Evolutionary conservation across 495 filamentous ascomycete species (phyloP), one percentile per base, ranked within the genome.

Genomic region (Xylaria cubensis): DNA sequence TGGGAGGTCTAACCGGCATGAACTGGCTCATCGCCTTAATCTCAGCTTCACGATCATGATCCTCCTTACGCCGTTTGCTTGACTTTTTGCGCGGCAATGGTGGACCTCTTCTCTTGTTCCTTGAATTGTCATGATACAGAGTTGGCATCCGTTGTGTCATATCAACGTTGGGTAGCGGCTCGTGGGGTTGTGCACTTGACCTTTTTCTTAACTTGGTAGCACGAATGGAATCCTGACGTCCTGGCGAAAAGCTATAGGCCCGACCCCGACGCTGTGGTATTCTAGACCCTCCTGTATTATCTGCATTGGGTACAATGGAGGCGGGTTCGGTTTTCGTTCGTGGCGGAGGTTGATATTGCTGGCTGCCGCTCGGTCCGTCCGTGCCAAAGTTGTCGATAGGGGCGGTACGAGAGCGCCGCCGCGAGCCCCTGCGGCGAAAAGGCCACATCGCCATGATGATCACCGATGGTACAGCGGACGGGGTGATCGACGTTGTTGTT

Each of bases 1-100:
- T 83, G 13, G 86, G 85, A 3, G 88, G 83, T 51, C 91, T 90
- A 34, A 86, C 85, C 50, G 91, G 90, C 58, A 90, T 77, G 29
- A 93, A 88, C 39, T 89, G 89, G 53, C 91, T 92, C 90, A 97
- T 92, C n/a, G 92, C 87, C 71, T 90, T 90, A 74, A 97, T 93
- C 81, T 97, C 93, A 67, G 92, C 92, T 79, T 97, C 94, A 21
- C 94, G 87, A 66, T 89, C 85, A 77, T 89, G 88, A 69, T 97
- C 92, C 48, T 91, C 82, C 44, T 90, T 88, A 66, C 91, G 91
- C 68, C 91, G 87, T 82, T 94, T 97, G 84, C 91, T 96, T 19
- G 93, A 90, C 74, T 89, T 92, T 61, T 91, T 89, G 41, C 90
- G 88, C 48, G 89, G 80, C 32, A 92, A 83, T 84, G 82, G 85